Evolutionary conservation across 805 yeast genomes (phyloP).

Genomic region (Yarrowia porcina): DNA sequence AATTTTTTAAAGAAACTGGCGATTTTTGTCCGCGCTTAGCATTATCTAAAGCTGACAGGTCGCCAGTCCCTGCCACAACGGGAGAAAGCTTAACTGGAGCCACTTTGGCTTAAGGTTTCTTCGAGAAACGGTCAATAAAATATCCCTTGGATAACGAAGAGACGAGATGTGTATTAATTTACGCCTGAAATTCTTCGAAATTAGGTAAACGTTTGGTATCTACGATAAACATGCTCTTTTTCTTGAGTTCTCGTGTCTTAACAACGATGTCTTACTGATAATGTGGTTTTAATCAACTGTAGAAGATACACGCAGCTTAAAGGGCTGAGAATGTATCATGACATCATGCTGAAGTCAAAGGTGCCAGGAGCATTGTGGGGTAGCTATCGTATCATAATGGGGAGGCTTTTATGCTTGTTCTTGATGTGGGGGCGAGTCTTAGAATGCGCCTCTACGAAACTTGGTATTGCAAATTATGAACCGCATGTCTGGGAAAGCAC

Average conservation of each 20-base stretch:
- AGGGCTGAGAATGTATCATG: neutral
- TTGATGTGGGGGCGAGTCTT: neutral
- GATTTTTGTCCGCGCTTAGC: conserved; percentile 13
- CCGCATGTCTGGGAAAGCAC: too few species aligned
- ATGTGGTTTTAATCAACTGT: too few species aligned
- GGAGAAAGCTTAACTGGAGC: neutral
- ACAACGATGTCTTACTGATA: too few species aligned
- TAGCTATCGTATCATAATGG: neutral
- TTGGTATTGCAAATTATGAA: neutral
- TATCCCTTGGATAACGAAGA: too few species aligned
- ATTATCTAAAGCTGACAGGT: neutral
- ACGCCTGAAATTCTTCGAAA: too few species aligned
- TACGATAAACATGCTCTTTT: too few species aligned
- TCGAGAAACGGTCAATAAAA: too few species aligned
- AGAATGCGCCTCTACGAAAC: neutral
- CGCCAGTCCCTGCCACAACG: conserved; percentile 11
- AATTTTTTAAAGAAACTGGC: too few species aligned
- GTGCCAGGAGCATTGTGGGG: neutral
- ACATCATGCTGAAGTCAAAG: neutral
- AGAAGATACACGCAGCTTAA: too few species aligned
- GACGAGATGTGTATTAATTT: too few species aligned
- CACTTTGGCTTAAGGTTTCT: neutral
- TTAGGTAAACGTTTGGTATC: too few species aligned
- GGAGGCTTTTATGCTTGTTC: neutral
- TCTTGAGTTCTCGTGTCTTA: too few species aligned